These are phyloP conservation scores for Anacardium occidentale DNA, from an alignment of 345 rosid species.

Conservation along the genomic window DNA sequence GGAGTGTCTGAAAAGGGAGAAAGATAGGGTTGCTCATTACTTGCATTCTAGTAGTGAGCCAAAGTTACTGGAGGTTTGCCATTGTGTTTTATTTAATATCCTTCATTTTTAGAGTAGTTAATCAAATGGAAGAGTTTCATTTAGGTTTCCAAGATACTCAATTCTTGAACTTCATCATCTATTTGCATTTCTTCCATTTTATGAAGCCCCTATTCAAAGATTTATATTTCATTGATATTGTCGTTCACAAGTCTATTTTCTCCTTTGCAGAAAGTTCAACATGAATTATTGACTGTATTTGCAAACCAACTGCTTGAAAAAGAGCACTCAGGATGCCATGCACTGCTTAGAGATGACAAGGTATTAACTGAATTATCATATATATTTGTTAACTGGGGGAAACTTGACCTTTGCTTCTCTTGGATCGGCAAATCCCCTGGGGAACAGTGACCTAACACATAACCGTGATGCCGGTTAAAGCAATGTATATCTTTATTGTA, in stretches of 20 bases:
- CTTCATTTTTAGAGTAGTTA: background rate
- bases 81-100: background rate
- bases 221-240: background rate
- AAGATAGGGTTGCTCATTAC: slow-evolving; percentile 50
- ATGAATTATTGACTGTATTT: slow-evolving; percentile 40
- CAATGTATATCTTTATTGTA: no score
- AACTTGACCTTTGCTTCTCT: no score
- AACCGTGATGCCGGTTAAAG: no score
- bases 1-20: slow-evolving; percentile 57
- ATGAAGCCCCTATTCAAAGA: background rate
- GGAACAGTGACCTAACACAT: no score
- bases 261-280: slow-evolving; percentile 48
- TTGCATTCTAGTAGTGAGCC: slow-evolving; percentile 47
- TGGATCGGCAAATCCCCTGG: no score
- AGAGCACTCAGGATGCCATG: slow-evolving; percentile 55
- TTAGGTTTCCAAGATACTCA: background rate
- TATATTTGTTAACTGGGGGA: no score
- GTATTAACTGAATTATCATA: slow-evolving; percentile 29
- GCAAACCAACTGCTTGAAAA: slow-evolving; percentile 49
- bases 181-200: background rate
- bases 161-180: background rate
- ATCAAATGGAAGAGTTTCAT: background rate
- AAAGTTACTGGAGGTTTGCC: slow-evolving; percentile 58
- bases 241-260: slow-evolving; percentile 4
- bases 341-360: slow-evolving; percentile 71